phyloP scores from a whole-genome alignment of 2,329 filamentous ascomycete species.

The Dryadomyces quercus-mongolicae region DNA sequence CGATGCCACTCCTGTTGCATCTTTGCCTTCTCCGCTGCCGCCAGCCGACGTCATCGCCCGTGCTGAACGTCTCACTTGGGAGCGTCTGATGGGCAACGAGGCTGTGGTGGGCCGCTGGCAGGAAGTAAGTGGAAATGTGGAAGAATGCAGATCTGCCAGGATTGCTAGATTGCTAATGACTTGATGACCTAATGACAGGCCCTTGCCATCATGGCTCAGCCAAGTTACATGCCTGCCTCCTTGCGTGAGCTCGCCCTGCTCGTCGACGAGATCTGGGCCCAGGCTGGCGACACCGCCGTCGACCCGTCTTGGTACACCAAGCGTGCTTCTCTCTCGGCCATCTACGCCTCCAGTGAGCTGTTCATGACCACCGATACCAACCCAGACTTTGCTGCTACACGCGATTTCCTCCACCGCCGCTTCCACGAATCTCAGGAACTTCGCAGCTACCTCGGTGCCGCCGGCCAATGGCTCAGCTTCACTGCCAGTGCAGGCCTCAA shows the following conservation, averaged over 20 bases:
- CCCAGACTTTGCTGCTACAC: constrained; percentile 61
- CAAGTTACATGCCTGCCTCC: constrained; percentile 62
- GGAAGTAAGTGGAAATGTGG: constrained; percentile 20
- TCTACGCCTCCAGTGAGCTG: constrained; percentile 65
- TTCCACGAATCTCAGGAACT: constrained; percentile 56
- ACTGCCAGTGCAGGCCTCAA: constrained; percentile 68
- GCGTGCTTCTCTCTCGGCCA: constrained; percentile 40
- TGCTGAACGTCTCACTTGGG: constrained; percentile 62
- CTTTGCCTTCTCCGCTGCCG: constrained; percentile 9
- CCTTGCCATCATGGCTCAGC: constrained; percentile 80
- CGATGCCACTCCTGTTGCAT: constrained; percentile 18
- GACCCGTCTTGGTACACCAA: constrained; percentile 80
- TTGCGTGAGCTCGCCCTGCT: constrained; percentile 68
- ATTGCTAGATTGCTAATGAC: too few species aligned
- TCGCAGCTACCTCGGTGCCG: constrained; percentile 47
- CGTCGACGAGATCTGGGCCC: constrained; percentile 84
- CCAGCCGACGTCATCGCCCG: constrained; percentile 39
- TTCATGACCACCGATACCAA: constrained; percentile 83
- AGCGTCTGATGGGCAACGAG: constrained; percentile 62
- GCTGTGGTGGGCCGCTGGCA: constrained; percentile 70
- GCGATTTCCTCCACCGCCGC: constrained; percentile 65
- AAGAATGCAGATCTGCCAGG: too few species aligned
- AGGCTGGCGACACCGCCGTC: constrained; percentile 70
- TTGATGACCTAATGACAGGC: constrained; percentile 39
- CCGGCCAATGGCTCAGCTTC: constrained; percentile 73